Conservation (phyloP, 2,329 filamentous ascomycete species). For the Verticillium zaregamsianum region DNA sequence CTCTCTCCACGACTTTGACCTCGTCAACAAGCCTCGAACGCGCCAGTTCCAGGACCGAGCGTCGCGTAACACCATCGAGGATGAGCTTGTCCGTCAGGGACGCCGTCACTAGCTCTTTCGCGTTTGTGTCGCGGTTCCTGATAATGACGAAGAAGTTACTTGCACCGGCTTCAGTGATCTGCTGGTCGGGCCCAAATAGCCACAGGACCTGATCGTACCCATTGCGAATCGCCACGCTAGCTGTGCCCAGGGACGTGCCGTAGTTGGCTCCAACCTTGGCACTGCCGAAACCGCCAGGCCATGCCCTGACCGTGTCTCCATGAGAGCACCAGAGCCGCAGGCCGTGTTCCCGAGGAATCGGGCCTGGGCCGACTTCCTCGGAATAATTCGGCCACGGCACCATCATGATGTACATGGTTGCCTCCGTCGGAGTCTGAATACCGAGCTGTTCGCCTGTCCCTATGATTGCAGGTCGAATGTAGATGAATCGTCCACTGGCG, state of each 20-base stretch:
- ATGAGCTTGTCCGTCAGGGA: background rate
- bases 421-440: background rate
- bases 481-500: background rate
- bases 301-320: background rate
- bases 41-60: conserved; percentile 2
- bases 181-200: conserved; percentile 6
- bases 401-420: conserved; percentile 1
- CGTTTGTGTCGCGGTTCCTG: background rate
- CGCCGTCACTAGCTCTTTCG: background rate
- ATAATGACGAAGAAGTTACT: conserved; percentile 6
- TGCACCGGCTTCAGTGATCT: conserved; percentile 6
- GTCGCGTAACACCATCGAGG: background rate
- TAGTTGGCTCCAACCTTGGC: background rate
- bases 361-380: background rate
- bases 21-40: background rate
- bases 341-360: background rate
- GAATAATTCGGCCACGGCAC: conserved; percentile 1
- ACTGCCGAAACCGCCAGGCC: background rate
- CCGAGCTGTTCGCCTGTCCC: background rate
- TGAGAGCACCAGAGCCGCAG: conserved; percentile 1
- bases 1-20: background rate
- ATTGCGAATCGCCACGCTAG: conserved; percentile 4
- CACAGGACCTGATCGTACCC: conserved; percentile 12
- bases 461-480: background rate
- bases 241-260: conserved; percentile 6